phyloP scores from a whole-genome alignment of 2,329 filamentous ascomycete genomes.

The Raffaelea arxii region DNA sequence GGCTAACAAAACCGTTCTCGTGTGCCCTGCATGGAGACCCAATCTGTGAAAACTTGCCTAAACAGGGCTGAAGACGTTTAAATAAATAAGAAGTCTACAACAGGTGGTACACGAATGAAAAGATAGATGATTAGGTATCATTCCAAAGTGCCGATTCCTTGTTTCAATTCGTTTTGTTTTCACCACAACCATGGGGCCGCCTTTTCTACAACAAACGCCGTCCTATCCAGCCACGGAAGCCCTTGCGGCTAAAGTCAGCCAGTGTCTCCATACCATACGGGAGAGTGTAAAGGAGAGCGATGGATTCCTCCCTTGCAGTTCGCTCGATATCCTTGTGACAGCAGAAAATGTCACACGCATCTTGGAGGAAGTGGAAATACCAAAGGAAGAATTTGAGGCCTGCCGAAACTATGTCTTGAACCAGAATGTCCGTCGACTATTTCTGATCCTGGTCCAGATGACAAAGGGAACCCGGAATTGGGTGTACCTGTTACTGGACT shows the following conservation, averaged over 20 bases:
- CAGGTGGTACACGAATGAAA: too few relatives aligned
- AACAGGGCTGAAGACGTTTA: too few relatives aligned
- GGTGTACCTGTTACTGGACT: neutral
- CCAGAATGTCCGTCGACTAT: neutral
- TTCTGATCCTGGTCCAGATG: slow-evolving; percentile 2
- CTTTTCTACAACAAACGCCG: neutral
- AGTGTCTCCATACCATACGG: neutral
- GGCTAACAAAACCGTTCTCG: too few relatives aligned
- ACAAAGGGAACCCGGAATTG: neutral
- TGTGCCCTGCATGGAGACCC: too few relatives aligned
- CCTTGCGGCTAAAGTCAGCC: neutral
- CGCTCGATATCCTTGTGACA: neutral
- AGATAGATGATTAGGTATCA: too few relatives aligned
- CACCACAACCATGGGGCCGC: too few relatives aligned
- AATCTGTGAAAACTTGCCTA: too few relatives aligned
- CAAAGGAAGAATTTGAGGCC: neutral
- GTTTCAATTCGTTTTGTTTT: too few relatives aligned
- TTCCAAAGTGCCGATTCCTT: too few relatives aligned
- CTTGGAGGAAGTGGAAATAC: neutral
- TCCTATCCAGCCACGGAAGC: neutral
- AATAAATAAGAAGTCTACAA: too few relatives aligned
- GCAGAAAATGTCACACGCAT: neutral
- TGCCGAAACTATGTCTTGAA: neutral
- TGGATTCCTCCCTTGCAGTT: neutral
- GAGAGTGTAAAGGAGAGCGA: neutral